Base-by-base conservation (phyloP, 495 filamentous ascomycete genomes). In the Penicillium herquei region DNA sequence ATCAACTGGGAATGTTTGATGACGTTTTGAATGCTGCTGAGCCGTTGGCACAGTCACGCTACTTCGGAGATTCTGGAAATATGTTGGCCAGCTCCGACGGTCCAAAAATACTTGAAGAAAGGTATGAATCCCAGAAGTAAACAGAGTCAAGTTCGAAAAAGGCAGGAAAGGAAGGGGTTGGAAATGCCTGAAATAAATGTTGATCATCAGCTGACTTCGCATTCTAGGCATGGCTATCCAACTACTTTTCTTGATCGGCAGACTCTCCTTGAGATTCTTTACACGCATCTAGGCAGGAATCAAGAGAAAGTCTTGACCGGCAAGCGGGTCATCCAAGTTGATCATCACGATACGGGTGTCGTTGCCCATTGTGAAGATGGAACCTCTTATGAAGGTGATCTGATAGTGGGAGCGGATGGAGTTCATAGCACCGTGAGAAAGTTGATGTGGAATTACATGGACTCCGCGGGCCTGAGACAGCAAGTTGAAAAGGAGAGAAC, bases 351-450 rank as follows among this genome's bases (percentile, higher is more conserved):
- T 13, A 41, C 6, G 9, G 41, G 41, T 21, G 41, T 43, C 4
- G 17, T 49, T 3, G 65, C 64, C 2, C 16, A 53, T 7, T 52
- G 44, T 4, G 48, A 50, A 7, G 59, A 56, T 59, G 78, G 80
- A 6, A 60, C 57, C 1, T 37, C 56, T 1, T 76, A 68, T 6
- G 14, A 37, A 14, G 40, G 52, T 0, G 33, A 39, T 26, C 42
- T 60, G 2, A 6, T 60, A 14, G 57, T 55, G 3, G 57, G 57
- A 4, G 48, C 57, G 7, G 57, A 60, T 13, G 57, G 57, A 9
- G 48, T 60, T n/a, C 52, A 76, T 46, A 79, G 77, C 55, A 59
- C 47, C 49, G 70, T 51, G 3, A 53, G 49, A 40, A 8, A 42
- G 16, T 12, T 43, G 35, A 60, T 45, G 12, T 47, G 37, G 39